Evolutionary conservation across 129 eudicot genomes (phyloP), one percentile per base, ranked within the genome.

Genomic region (Scalesia atractyloides): DNA sequence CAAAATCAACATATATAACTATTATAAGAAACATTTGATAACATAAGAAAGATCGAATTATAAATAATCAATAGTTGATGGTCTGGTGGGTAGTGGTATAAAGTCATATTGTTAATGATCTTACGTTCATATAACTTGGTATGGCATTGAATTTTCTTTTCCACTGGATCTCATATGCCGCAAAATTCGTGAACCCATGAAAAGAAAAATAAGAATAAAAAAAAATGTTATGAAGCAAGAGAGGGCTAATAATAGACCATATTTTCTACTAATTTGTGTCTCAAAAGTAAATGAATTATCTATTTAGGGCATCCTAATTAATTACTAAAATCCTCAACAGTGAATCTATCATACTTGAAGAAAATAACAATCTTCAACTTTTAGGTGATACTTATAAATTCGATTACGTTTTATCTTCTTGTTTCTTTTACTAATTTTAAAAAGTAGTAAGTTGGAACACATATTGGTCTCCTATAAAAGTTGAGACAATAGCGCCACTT

Each of bases 161-260:
- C 99, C 99, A 62, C 97, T 95, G 66, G 97, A 79, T 83, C 92
- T 90, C 99, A 95, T 95, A 62, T 90, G 97, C 72, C 90, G 99
- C 84, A 95, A 75, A 70, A 95, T 95, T 97, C 90, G 83, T 65
- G 60, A 75, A 22, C 26, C 69, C 49, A 19, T 19, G 61, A 69
- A 26, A 41, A 14, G 46, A 70, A 53, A 37, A 49, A 69, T 43
- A 36, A 36, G 39, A 36, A 36, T 3, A 36, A 33, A 33, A 33
- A 33, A 33, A 22, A 13, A 43, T 16, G 16, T 70, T 37, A 74
- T 39, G 62, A 57, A 44, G 49, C 66, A 73, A 49, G 19, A 66
- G 5, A 73, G 3, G 44, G 52, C 70, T n/a, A n/a, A n/a, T 43
- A 66, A 61, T 48, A 69, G 34, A 59, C 43, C 51, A 37, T 36